Percentiles rank a stretch among this genome's conserved stretches.
phyloP scores from a whole-genome alignment of 1,284 basidiomycete species.

The Hemileia vastatrix region DNA sequence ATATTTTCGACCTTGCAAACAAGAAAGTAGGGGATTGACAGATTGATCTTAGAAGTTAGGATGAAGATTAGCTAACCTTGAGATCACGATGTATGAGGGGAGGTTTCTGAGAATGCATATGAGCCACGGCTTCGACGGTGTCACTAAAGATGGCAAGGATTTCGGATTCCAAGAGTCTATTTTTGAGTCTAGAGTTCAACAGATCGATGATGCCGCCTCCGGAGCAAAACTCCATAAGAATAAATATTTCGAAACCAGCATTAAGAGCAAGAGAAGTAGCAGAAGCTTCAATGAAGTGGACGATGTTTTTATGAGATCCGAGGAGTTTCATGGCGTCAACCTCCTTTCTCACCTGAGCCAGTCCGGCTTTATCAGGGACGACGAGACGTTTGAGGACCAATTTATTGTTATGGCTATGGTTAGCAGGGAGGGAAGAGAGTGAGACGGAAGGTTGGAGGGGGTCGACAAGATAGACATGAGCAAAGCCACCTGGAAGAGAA shows the following conservation, averaged over 20 bases:
- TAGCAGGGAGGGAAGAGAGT: conserved; percentile 25
- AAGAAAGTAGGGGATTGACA: not conserved
- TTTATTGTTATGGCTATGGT: conserved; percentile 74
- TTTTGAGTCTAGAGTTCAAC: conserved; percentile 90
- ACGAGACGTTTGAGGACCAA: conserved; percentile 89
- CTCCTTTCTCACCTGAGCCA: conserved; percentile 92
- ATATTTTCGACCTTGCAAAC: conserved; percentile 74
- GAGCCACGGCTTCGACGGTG: conserved; percentile 71
- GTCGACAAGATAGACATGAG: conserved; percentile 91
- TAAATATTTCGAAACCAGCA: conserved; percentile 88
- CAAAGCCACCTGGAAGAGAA: conserved; percentile 74
- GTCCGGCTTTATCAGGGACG: conserved; percentile 76
- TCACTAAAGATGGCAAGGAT: conserved; percentile 82
- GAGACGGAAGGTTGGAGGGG: conserved; percentile 55
- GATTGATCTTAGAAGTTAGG: not conserved
- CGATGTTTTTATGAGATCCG: conserved; percentile 82
- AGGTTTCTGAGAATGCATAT: conserved; percentile 86
- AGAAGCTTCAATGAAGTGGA: conserved; percentile 81
- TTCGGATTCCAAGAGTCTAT: conserved; percentile 85
- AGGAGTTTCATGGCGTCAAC: conserved; percentile 93
- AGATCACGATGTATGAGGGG: conserved; percentile 91
- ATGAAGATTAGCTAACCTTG: conserved; percentile 50
- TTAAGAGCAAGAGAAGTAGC: conserved; percentile 71
- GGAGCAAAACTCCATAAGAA: conserved; percentile 93
- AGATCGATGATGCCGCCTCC: conserved; percentile 98